Conservation (phyloP, 179 eudicot species). For the Beta lomatogona region DNA sequence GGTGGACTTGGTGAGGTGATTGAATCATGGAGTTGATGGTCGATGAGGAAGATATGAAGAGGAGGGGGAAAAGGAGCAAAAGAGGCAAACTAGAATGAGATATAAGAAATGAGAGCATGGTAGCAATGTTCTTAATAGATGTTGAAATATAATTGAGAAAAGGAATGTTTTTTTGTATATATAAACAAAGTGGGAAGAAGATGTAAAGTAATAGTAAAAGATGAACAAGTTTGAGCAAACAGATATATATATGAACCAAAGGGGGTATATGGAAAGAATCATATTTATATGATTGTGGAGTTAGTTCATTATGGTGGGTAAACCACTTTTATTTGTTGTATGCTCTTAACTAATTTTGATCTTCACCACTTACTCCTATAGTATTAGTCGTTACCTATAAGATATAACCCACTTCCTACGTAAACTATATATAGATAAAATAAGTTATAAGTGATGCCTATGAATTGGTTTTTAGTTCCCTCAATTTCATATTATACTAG, state of each 20-base stretch:
- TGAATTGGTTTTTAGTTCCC: too few species aligned
- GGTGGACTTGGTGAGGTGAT: conserved; percentile 19
- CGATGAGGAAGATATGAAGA: conserved; percentile 32
- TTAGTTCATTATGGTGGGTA: conserved; percentile 1
- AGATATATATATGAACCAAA: too few species aligned
- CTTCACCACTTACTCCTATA: conserved; percentile 2
- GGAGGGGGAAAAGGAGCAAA: conserved; percentile 29
- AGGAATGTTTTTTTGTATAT: too few species aligned
- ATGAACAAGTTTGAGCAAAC: not conserved
- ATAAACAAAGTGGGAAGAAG: too few species aligned
- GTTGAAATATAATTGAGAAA: not conserved
- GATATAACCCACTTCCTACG: not conserved
- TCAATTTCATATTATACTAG: too few species aligned
- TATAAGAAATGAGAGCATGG: conserved; percentile 25
- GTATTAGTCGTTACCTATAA: not conserved
- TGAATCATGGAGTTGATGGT: not conserved
- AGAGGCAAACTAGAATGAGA: conserved; percentile 13
- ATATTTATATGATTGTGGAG: not conserved
- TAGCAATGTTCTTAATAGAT: not conserved
- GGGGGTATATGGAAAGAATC: not conserved
- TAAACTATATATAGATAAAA: not conserved
- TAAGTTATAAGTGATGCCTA: too few species aligned
- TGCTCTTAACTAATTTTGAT: too few species aligned
- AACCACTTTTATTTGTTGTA: conserved; percentile 4
- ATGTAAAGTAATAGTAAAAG: too few species aligned